These are phyloP conservation scores for Vigna angularis DNA, from an alignment of 306 rosid species.

Conservation along the genomic window DNA sequence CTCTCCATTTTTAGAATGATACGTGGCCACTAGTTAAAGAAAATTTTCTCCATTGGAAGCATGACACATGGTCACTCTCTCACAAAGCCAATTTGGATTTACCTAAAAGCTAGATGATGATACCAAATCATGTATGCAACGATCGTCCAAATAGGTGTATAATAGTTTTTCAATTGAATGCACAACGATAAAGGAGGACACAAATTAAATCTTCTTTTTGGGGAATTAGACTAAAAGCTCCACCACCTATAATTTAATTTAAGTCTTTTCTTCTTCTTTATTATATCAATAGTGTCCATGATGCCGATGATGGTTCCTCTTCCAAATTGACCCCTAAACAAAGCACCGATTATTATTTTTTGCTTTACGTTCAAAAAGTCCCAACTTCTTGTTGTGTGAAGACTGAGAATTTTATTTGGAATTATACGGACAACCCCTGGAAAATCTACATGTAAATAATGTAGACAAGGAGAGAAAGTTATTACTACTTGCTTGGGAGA, in stretches of 20 bases:
- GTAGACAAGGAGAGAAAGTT: conserved; percentile 10
- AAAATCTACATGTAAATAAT: conserved; percentile 48
- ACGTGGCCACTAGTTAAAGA: no score
- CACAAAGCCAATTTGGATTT: background rate
- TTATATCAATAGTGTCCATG: conserved; percentile 52
- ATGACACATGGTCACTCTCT: no score
- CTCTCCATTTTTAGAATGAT: no score
- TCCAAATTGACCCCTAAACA: conserved; percentile 54
- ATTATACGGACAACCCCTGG: conserved; percentile 61
- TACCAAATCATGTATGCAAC: background rate
- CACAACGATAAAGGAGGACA: background rate
- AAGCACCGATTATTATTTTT: conserved; percentile 47
- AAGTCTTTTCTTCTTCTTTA: background rate
- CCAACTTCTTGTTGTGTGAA: conserved; percentile 79
- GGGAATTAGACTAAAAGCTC: conserved; percentile 1
- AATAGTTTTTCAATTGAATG: background rate
- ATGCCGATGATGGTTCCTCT: conserved; percentile 62
- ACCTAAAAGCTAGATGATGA: background rate
- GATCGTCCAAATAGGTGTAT: background rate
- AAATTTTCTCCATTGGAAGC: no score
- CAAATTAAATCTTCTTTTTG: background rate
- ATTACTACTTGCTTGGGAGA: background rate
- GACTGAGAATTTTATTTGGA: conserved; percentile 58
- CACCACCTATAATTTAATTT: background rate
- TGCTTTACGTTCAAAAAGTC: conserved; percentile 62